Evolutionary conservation across 2,329 filamentous ascomycete genomes (phyloP).

Genomic region (Monosporascus sp.): DNA sequence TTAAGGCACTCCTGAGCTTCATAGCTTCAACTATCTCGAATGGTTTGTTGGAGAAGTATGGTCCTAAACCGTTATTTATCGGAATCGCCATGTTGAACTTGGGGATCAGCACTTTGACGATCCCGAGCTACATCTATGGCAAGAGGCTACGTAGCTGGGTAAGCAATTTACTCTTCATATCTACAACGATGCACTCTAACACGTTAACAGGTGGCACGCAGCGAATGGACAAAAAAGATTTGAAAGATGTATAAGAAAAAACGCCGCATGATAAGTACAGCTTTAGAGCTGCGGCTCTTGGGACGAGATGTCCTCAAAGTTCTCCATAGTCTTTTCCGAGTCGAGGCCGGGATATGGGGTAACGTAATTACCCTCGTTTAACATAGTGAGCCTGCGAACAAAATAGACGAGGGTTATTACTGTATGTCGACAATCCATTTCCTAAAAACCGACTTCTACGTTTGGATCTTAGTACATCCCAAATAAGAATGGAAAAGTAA

Average conservation of each 20-base stretch:
- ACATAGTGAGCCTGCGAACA: too few relatives aligned
- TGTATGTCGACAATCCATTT: too few relatives aligned
- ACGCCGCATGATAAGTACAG: too few relatives aligned
- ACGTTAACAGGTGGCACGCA: conserved; percentile 11
- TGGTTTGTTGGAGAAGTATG: conserved; percentile 12
- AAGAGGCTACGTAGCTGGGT: conserved; percentile 19
- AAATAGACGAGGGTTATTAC: too few relatives aligned
- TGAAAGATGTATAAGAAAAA: background rate
- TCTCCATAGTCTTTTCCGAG: too few relatives aligned
- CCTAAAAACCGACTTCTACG: too few relatives aligned
- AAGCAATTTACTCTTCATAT: background rate
- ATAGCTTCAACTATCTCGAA: conserved; percentile 15
- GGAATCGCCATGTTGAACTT: conserved; percentile 18
- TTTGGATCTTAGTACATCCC: too few relatives aligned
- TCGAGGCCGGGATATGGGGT: too few relatives aligned
- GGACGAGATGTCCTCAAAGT: too few relatives aligned
- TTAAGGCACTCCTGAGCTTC: conserved; percentile 18
- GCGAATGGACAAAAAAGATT: conserved; percentile 18
- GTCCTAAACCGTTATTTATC: conserved; percentile 10
- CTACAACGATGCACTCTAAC: background rate
- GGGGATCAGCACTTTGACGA: conserved; percentile 16
- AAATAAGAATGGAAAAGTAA: too few relatives aligned
- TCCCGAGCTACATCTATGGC: conserved; percentile 20
- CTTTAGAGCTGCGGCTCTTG: too few relatives aligned
- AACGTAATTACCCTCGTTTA: too few relatives aligned